These are phyloP conservation scores for Saccharum spontaneum DNA, from an alignment of 176 grass and related monocot genomes.

Conservation along the genomic window DNA sequence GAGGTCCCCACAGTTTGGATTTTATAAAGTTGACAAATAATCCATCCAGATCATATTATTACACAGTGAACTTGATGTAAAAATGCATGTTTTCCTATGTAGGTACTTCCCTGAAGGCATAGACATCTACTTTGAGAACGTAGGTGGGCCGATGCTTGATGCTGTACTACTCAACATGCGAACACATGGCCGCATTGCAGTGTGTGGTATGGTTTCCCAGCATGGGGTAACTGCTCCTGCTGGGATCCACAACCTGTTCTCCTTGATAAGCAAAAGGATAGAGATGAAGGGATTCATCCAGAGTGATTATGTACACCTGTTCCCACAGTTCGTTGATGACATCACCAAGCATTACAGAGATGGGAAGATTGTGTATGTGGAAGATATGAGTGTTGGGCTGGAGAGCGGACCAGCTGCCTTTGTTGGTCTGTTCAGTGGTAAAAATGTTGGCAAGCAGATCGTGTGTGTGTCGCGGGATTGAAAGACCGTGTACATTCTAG, in stretches of 20 bases:
- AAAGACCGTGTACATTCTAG: background rate
- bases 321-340: conserved; percentile 55
- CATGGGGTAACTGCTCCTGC: background rate
- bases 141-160: conserved; percentile 68
- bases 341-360: conserved; percentile 56
- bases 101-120: conserved; percentile 72
- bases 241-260: conserved; percentile 27
- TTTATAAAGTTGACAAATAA: background rate
- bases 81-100: background rate
- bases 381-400: conserved; percentile 66
- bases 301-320: conserved; percentile 61
- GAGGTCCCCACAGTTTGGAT: too few relatives aligned
- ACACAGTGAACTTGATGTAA: background rate
- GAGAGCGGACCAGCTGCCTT: conserved; percentile 69
- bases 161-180: conserved; percentile 76
- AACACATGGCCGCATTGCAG: conserved; percentile 48
- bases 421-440: conserved; percentile 73
- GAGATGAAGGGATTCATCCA: conserved; percentile 63
- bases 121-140: conserved; percentile 90
- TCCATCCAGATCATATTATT: background rate
- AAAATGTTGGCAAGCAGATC: conserved; percentile 81
- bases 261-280: conserved; percentile 14
- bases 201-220: conserved; percentile 72
- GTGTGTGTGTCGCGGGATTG: conserved; percentile 54
- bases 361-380: conserved; percentile 63